These are phyloP conservation scores for Fusarium sp. DNA, from an alignment of 2,329 filamentous ascomycete genomes.

Conservation along the genomic window DNA sequence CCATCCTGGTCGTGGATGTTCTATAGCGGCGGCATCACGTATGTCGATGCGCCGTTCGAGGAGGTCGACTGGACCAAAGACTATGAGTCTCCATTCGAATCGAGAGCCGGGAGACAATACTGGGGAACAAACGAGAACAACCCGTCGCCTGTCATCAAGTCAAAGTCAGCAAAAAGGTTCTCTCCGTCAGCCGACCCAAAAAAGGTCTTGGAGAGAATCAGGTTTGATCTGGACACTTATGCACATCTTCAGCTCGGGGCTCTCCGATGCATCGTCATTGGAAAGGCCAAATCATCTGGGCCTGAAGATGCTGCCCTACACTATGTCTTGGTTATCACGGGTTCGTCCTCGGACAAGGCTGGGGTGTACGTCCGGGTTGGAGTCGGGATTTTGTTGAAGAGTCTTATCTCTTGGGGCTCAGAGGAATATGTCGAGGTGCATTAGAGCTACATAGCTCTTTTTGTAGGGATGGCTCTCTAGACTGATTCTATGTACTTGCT, in stretches of 20 bases:
- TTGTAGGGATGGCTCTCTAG: background rate
- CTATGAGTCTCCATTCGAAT: background rate
- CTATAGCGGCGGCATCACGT: background rate
- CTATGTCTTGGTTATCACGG: background rate
- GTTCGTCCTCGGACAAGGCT: background rate
- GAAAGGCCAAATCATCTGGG: background rate
- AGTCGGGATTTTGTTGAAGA: background rate
- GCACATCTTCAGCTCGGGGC: background rate
- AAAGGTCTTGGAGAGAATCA: background rate
- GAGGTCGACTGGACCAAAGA: slow-evolving; percentile 7
- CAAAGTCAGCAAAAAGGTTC: background rate
- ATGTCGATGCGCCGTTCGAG: background rate
- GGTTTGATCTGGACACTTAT: background rate
- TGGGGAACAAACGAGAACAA: background rate
- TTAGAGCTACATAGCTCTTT: background rate
- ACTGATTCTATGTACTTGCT: background rate
- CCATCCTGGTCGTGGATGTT: slow-evolving; percentile 18
- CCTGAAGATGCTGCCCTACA: background rate
- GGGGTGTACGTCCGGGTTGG: background rate
- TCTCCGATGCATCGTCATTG: background rate
- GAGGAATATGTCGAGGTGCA: background rate
- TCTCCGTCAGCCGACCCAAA: background rate
- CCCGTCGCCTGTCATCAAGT: background rate
- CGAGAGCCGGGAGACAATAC: background rate
- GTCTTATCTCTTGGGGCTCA: background rate